Conservation (phyloP, 805 yeast genomes). For the Suhomyces canberraensis region DNA sequence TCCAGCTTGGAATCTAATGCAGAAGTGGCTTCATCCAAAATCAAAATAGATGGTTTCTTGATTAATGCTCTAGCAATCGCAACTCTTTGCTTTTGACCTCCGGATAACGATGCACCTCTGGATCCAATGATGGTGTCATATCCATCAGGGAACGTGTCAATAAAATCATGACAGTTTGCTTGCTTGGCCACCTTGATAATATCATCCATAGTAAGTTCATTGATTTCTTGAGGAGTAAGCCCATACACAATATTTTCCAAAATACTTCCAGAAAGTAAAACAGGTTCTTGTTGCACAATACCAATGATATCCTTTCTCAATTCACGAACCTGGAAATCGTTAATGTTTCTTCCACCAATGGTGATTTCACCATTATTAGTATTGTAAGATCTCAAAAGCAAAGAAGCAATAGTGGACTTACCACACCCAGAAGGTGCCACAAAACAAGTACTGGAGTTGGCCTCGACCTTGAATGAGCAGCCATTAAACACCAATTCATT, state of each 20-base stretch:
- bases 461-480: conserved; percentile 34
- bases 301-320: conserved; percentile 51
- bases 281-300: conserved; percentile 62
- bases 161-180: conserved; percentile 60
- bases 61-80: conserved; percentile 75
- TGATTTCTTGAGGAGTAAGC: conserved; percentile 34
- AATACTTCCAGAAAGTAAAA: conserved; percentile 52
- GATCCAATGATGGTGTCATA: conserved; percentile 56
- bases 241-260: conserved; percentile 58
- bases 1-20: conserved; percentile 57
- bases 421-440: conserved; percentile 64
- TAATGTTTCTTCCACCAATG: conserved; percentile 52
- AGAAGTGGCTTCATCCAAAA: conserved; percentile 69
- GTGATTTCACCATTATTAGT: conserved; percentile 46
- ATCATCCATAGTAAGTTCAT: conserved; percentile 38
- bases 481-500: conserved; percentile 35
- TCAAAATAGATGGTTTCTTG: conserved; percentile 59
- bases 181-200: conserved; percentile 42
- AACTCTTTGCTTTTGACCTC: conserved; percentile 75
- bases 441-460: conserved; percentile 38
- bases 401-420: conserved; percentile 55
- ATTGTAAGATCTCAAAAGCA: conserved; percentile 52
- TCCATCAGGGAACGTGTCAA: conserved; percentile 55
- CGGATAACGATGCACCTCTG: conserved; percentile 58
- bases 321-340: conserved; percentile 45